phyloP scores from a whole-genome alignment of 306 rosid genomes.

The Prunus armeniaca region DNA sequence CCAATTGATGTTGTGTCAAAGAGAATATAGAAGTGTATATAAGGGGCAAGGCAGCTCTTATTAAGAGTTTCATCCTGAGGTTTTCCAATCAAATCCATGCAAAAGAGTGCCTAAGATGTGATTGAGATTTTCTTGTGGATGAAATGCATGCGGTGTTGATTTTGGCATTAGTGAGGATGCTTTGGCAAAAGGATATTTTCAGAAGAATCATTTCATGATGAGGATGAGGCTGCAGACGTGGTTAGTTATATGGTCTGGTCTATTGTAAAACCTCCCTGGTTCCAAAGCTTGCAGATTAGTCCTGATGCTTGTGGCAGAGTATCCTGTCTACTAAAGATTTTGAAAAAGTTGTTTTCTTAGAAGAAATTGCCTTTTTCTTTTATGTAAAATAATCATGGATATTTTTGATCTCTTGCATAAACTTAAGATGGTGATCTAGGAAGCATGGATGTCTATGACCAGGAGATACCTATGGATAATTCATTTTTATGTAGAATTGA shows the following conservation, averaged over 20 bases:
- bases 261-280: background rate
- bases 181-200: no score
- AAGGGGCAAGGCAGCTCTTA: background rate
- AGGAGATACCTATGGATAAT: background rate
- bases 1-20: background rate
- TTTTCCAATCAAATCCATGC: background rate
- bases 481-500: no score
- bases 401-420: no score
- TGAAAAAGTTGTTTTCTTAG: no score
- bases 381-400: no score
- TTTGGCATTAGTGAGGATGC: no score
- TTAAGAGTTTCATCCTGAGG: background rate
- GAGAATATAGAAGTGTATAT: background rate
- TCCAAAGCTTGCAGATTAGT: background rate
- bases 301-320: background rate
- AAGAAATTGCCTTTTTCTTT: no score
- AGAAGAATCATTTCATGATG: no score
- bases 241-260: background rate
- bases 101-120: background rate
- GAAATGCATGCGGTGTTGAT: no score
- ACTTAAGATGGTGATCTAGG: no score
- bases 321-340: background rate
- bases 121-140: background rate
- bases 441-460: no score
- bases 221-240: no score